Conservation (phyloP, 495 filamentous ascomycete species). For the Trichocladium uniseriatum region DNA sequence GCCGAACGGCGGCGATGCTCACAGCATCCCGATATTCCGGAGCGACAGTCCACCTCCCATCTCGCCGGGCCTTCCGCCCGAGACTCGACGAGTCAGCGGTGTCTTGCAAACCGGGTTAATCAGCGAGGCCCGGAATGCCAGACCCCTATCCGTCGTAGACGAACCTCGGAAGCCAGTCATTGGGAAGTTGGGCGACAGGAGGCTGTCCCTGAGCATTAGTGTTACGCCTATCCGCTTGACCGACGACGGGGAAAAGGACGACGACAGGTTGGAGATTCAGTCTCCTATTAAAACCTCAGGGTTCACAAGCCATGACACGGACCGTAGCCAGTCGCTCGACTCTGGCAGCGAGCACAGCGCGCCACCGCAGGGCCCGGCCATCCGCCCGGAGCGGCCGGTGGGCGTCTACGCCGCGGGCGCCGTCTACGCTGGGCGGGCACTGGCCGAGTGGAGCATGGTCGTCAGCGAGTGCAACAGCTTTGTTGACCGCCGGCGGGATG, state of each 20-base stretch:
- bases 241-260: conserved; percentile 5
- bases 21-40: conserved; percentile 9
- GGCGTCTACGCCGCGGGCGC: conserved; percentile 31
- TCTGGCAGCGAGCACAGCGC: background rate
- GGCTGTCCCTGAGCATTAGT: conserved; percentile 17
- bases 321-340: background rate
- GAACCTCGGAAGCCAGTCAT: background rate
- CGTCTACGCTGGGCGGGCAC: conserved; percentile 76
- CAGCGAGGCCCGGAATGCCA: conserved; percentile 37
- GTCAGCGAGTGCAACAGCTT: conserved; percentile 88
- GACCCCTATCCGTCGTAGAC: conserved; percentile 17
- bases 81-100: conserved; percentile 37
- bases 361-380: background rate
- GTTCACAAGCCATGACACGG: conserved; percentile 13
- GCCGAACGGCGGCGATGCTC: background rate
- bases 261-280: conserved; percentile 1
- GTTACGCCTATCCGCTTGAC: conserved; percentile 4
- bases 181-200: conserved; percentile 4
- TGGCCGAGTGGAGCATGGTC: conserved; percentile 84
- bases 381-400: conserved; percentile 28
- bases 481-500: conserved; percentile 73
- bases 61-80: conserved; percentile 32
- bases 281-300: background rate
- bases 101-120: conserved; percentile 35
- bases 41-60: conserved; percentile 32